Evolutionary conservation across 2,329 filamentous ascomycete species (phyloP), one percentile per base, ranked within the genome.

Genomic region (Gaeumannomyces tritici): DNA sequence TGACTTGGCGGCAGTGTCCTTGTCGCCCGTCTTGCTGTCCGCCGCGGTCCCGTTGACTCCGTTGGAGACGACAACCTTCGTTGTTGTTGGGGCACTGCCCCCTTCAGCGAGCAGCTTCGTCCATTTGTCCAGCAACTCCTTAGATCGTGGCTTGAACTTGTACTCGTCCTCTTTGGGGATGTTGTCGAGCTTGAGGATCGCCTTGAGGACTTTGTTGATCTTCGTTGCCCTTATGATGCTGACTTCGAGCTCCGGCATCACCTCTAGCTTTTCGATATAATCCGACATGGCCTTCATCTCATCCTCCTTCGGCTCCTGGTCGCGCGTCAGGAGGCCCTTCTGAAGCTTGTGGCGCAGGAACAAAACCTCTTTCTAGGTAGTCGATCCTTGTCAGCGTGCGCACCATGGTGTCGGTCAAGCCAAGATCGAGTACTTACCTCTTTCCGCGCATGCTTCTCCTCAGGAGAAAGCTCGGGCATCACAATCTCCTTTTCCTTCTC

Each of bases 181-280:
- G 4, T 82, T 82, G 56, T 88, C 83, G 11, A 99, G 81, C 79
- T 96, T 97, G 70, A 97, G 80, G 67, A 99, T 95, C 5, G 89
- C 92, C 79, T 96, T 96, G 63, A 99, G 83, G 13, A 99, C 93
- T 79, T 99, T 99, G 85, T 98, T 93, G 76, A 99, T 97, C 82
- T 98, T 99, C 65, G 95, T 99, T 18, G 79, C 81, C 66, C 90
- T 87, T 70, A 98, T 96, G 69, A 97, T 95, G 67, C 87, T 86
- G 33, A 90, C 91, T 73, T 98, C 93, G 5, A 98, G 84, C 66
- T 96, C 90, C 1, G 85, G 78, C 73, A 80, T 88, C 9, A 81
- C 84, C 76, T 99, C 95, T 7, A 99, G 84, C 74, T 96, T 91
- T 33, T 81, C 83, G 63, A 96, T 80, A 70, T 87, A 91, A 24